These are phyloP conservation scores for Benincasa hispida DNA, from an alignment of 306 rosid species.

Conservation along the genomic window DNA sequence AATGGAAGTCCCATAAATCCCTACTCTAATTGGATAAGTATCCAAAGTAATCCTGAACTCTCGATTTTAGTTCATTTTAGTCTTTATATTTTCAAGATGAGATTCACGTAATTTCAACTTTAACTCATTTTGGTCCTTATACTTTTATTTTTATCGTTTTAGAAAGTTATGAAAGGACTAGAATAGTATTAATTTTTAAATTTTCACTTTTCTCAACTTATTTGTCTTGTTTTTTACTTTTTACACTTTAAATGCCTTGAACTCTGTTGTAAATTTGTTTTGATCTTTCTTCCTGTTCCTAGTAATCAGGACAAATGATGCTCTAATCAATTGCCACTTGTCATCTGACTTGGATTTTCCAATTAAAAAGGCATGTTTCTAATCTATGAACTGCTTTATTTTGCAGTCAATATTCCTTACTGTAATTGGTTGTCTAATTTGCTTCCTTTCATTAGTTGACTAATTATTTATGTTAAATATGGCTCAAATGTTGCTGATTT, in stretches of 20 bases:
- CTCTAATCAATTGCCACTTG: background rate
- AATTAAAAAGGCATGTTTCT: background rate
- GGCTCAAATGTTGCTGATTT: background rate
- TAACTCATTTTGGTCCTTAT: too few relatives aligned
- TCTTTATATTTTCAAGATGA: too few relatives aligned
- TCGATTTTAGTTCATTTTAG: too few relatives aligned
- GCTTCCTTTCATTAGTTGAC: background rate
- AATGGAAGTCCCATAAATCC: background rate
- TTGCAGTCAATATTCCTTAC: background rate
- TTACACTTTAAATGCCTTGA: too few relatives aligned
- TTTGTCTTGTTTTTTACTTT: too few relatives aligned
- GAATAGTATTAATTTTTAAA: too few relatives aligned
- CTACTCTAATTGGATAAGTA: too few relatives aligned
- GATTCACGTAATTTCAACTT: too few relatives aligned
- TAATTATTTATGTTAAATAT: background rate
- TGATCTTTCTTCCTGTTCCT: background rate
- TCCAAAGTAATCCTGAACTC: too few relatives aligned
- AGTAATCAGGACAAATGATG: background rate
- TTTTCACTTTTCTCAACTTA: too few relatives aligned
- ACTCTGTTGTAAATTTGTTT: background rate
- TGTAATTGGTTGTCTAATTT: conserved; percentile 3
- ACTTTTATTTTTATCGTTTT: too few relatives aligned
- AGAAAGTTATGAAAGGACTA: too few relatives aligned
- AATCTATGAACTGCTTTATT: background rate
- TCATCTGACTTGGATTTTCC: background rate